Base-by-base conservation (phyloP, 2,329 filamentous ascomycete species). In the Cyphellophora attinorum region DNA sequence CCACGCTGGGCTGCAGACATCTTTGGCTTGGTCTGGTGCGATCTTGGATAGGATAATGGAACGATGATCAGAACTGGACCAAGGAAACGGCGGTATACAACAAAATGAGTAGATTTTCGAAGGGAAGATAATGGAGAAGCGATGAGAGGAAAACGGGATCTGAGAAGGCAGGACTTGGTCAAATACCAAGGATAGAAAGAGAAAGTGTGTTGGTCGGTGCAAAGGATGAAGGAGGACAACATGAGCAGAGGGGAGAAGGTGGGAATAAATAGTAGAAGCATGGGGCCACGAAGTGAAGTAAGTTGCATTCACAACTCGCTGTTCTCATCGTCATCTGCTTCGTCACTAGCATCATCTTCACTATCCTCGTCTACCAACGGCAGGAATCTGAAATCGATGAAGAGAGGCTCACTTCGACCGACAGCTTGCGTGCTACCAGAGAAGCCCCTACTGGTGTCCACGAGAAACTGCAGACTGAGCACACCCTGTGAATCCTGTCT, bases 381-480 rank as follows among this genome's bases (percentile, higher is more conserved):
- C 28, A 66, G 61, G 48, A 66, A 65, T 13, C 61, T 53, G 40
- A 65, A 66, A 44, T 66, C 62, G 34, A 66, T 58, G 49, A 65
- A 66, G 11, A 37, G 39, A 14, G 41, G 39, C 17, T 39, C 39
- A 16, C 32, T 14, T 38, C 41, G 19, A 41, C 44, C 18, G 35
- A 32, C 25, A 31, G 41, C 17, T 27, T 29, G 19, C 38, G 35
- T 11, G 19, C 29, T 29, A 35, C 39, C 14, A 27, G 21, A 13
- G 27, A 3, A 11, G 34, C 14, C 19, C 8, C 12, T 10, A 5
- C 52, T 52, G 29, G 35, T n/a, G 54, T 95, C 85, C 11, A 98
- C 80, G 81, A 98, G 91, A 51, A 96, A 95, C 54, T 98, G 91
- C 55, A 96, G 62, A 58, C 85, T 95, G 45, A 98, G 59, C 18